Conservation (phyloP, 2,329 filamentous ascomycete species). For the Neurospora sp. region DNA sequence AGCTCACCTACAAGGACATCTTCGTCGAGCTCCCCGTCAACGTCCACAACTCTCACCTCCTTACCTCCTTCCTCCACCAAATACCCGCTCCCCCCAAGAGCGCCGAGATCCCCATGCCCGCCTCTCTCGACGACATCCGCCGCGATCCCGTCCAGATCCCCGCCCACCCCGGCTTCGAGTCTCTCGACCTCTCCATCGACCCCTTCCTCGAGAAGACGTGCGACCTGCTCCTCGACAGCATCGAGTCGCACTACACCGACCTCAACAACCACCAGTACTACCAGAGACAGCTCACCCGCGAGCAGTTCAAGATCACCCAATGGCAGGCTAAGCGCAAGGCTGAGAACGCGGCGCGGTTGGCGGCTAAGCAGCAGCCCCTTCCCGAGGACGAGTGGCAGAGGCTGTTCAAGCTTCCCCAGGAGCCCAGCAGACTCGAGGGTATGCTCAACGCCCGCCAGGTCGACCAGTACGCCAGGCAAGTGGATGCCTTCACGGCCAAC, state of each 20-base stretch:
- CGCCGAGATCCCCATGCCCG: constrained; percentile 62
- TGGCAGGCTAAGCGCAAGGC: constrained; percentile 97
- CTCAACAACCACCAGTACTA: constrained; percentile 98
- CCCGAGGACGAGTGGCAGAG: constrained; percentile 98
- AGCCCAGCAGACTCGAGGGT: constrained; percentile 85
- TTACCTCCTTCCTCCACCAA: constrained; percentile 92
- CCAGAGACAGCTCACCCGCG: constrained; percentile 82
- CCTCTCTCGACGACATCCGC: constrained; percentile 68
- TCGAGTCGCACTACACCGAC: constrained; percentile 96
- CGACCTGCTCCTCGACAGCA: constrained; percentile 89
- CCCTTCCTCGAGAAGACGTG: constrained; percentile 98
- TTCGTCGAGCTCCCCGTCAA: constrained; percentile 79
- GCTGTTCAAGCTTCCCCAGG: constrained; percentile 93
- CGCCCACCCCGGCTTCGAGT: constrained; percentile 80
- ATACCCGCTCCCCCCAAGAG: constrained; percentile 58
- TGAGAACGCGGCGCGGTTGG: constrained; percentile 76
- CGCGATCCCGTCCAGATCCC: constrained; percentile 52
- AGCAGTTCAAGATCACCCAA: constrained; percentile 91
- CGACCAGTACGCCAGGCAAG: constrained; percentile 94
- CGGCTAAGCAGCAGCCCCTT: constrained; percentile 79
- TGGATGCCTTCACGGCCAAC: constrained; percentile 88
- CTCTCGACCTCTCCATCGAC: constrained; percentile 86
- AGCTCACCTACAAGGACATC: constrained; percentile 88
- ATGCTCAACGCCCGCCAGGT: constrained; percentile 94
- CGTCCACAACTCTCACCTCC: constrained; percentile 94